A percentile compares a stretch with the other conserved stretches of the same genome.
These are phyloP conservation scores for Trifolium dubium DNA, from an alignment of 306 rosid species.

Conservation along the genomic window DNA sequence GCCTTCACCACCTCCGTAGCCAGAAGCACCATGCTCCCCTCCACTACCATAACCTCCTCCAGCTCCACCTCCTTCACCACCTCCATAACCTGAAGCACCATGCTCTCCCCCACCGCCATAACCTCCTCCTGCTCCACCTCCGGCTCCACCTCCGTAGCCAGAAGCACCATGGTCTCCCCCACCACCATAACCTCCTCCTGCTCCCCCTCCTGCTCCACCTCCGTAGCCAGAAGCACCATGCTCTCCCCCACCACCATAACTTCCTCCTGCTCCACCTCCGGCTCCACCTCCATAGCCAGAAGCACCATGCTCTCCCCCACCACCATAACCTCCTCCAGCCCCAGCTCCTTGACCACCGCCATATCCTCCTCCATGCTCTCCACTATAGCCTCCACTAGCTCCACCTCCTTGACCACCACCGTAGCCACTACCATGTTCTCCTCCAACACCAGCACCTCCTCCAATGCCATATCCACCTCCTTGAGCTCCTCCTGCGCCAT, in stretches of 20 bases:
- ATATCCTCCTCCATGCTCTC: slow-evolving; percentile 33
- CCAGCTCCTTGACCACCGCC: slow-evolving; percentile 44
- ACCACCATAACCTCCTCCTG: slow-evolving; percentile 43
- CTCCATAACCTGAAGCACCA: slow-evolving; percentile 45
- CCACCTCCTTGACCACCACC: slow-evolving; percentile 38
- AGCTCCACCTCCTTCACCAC: slow-evolving; percentile 30
- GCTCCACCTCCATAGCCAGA: slow-evolving; percentile 46
- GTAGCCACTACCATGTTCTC: slow-evolving; percentile 53
- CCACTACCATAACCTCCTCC: slow-evolving; percentile 35
- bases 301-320: slow-evolving; percentile 39
- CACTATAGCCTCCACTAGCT: slow-evolving; percentile 53
- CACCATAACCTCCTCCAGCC: slow-evolving; percentile 39
- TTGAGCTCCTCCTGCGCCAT: slow-evolving; percentile 45
- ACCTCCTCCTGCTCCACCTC: slow-evolving; percentile 43
- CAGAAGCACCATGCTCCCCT: slow-evolving; percentile 18
- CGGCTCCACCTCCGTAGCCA: slow-evolving; percentile 35
- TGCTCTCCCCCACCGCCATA: slow-evolving; percentile 45
- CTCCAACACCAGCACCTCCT: slow-evolving; percentile 40
- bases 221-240: slow-evolving; percentile 28
- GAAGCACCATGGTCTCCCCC: slow-evolving; percentile 49
- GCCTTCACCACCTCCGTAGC: slow-evolving; percentile 36
- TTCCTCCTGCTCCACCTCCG: slow-evolving; percentile 34
- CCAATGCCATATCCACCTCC: slow-evolving; percentile 42
- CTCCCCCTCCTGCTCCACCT: slow-evolving; percentile 41
- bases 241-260: slow-evolving; percentile 29